A percentile compares a stretch with the other conserved stretches of the same genome.
These are phyloP conservation scores for Paspalum vaginatum DNA, from an alignment of 176 grass and related monocot species.

Conservation along the genomic window DNA sequence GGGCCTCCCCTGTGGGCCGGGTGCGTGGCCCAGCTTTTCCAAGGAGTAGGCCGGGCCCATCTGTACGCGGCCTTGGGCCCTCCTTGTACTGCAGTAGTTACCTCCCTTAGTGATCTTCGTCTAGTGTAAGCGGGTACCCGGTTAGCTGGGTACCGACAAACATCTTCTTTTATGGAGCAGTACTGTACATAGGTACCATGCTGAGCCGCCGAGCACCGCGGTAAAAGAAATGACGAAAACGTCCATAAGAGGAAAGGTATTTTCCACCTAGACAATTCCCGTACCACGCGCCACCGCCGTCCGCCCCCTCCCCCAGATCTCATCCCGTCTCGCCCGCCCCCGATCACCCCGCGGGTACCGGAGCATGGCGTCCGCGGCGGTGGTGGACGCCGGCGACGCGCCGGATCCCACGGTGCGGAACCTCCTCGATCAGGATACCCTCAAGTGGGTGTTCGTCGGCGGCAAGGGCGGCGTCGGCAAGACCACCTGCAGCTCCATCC, in stretches of 20 bases:
- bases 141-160: too few species aligned
- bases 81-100: too few species aligned
- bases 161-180: too few species aligned
- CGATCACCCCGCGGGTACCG: conserved; percentile 10
- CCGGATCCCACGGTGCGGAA: conserved; percentile 84
- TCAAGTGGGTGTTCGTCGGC: conserved; percentile 99
- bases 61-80: too few species aligned
- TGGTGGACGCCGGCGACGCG: conserved; percentile 51
- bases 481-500: conserved; percentile 97
- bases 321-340: conserved; percentile 16
- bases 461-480: conserved; percentile 99
- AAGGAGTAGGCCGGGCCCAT: too few species aligned
- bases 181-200: too few species aligned
- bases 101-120: too few species aligned
- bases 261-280: conserved; percentile 37
- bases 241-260: conserved; percentile 20
- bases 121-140: too few species aligned
- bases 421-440: conserved; percentile 82
- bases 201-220: not conserved
- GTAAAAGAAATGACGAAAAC: conserved; percentile 1
- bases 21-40: too few species aligned
- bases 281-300: conserved; percentile 15
- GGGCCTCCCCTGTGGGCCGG: too few species aligned
- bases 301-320: conserved; percentile 18
- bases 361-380: conserved; percentile 43